phyloP scores from a whole-genome alignment of 2,329 filamentous ascomycete genomes.

The Fusarium heterosporum region DNA sequence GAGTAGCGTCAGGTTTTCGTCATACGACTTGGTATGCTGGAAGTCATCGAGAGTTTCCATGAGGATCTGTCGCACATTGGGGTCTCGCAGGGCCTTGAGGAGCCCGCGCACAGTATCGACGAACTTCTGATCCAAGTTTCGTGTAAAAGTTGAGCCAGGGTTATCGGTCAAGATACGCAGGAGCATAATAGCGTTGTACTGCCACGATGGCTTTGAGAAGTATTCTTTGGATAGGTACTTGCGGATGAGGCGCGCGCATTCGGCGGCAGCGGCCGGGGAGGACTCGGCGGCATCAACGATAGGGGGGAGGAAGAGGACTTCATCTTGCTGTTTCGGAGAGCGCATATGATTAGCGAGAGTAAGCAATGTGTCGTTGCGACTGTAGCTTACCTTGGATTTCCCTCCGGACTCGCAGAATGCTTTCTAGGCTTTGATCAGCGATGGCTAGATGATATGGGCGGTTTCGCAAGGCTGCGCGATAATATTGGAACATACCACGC shows the following conservation, averaged over 20 bases:
- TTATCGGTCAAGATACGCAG: constrained; percentile 93
- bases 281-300: constrained; percentile 97
- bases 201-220: constrained; percentile 72
- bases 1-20: constrained; percentile 78
- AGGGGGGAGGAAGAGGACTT: constrained; percentile 89
- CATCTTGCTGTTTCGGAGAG: constrained; percentile 73
- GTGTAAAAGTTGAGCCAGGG: constrained; percentile 89
- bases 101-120: constrained; percentile 79
- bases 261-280: constrained; percentile 84
- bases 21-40: constrained; percentile 76
- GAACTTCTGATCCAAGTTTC: constrained; percentile 88
- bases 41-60: constrained; percentile 87
- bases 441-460: constrained; percentile 17
- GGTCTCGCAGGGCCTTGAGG: constrained; percentile 76
- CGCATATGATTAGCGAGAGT: constrained; percentile 13
- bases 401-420: constrained; percentile 83
- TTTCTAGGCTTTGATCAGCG: constrained; percentile 63
- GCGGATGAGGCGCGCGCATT: constrained; percentile 83
- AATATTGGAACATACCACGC: constrained; percentile 67
- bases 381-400: constrained; percentile 62
- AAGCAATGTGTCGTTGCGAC: background rate
- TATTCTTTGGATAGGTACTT: constrained; percentile 84
- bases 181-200: constrained; percentile 98
- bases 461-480: constrained; percentile 11
- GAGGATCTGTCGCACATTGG: constrained; percentile 84